A percentile compares a stretch with the other conserved stretches of the same genome.
Conservation (phyloP, 2,329 filamentous ascomycete genomes). For the Aspergillus awamori region DNA sequence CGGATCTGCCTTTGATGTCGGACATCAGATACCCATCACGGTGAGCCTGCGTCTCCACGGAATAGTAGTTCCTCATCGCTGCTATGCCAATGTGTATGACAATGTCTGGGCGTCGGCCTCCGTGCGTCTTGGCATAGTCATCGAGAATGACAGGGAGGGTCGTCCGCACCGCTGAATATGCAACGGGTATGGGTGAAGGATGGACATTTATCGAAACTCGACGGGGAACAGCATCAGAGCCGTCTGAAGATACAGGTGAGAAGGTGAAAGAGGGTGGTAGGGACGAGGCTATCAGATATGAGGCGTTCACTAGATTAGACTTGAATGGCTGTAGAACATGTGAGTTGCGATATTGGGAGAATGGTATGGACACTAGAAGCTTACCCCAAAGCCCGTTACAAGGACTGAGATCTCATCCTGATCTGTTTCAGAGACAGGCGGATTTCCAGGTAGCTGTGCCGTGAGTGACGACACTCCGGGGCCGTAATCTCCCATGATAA, state of each 20-base stretch:
- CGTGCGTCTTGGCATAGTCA: conserved; percentile 43
- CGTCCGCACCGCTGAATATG: conserved; percentile 67
- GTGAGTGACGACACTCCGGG: conserved; percentile 12
- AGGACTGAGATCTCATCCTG: conserved; percentile 34
- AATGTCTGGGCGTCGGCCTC: conserved; percentile 59
- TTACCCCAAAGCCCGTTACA: conserved; percentile 25
- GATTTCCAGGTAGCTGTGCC: conserved; percentile 16
- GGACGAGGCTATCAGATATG: conserved; percentile 72
- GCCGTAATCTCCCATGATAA: conserved; percentile 36
- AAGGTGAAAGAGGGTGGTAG: conserved; percentile 68
- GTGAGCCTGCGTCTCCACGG: conserved; percentile 70
- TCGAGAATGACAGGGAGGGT: conserved; percentile 67
- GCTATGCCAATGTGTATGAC: conserved; percentile 83
- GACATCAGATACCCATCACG: conserved; percentile 70
- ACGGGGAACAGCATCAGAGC: conserved; percentile 26
- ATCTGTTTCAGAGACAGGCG: conserved; percentile 16
- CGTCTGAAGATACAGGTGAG: conserved; percentile 21
- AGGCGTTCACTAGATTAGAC: conserved; percentile 73
- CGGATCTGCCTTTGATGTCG: conserved; percentile 66
- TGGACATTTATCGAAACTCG: conserved; percentile 54
- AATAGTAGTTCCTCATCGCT: conserved; percentile 64
- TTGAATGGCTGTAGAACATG: conserved; percentile 67
- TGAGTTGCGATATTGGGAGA: not conserved
- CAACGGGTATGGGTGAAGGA: conserved; percentile 68
- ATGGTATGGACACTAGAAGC: not conserved